Evolutionary conservation across 345 rosid genomes (phyloP).

Genomic region (Eucalyptus brandiana): DNA sequence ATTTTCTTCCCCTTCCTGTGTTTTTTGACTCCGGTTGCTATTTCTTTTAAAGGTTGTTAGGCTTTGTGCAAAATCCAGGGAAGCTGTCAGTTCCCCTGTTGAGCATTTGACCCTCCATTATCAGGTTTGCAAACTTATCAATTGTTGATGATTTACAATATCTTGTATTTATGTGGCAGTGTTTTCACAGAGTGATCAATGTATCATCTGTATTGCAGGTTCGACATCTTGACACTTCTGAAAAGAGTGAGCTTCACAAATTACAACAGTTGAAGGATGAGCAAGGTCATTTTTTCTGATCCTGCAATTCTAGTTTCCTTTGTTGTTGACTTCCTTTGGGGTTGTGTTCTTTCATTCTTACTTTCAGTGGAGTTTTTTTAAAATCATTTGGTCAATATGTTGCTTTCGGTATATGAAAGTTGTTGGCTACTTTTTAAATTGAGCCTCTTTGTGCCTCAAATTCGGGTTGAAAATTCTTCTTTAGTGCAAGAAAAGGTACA

Average conservation of each 20-base stretch:
- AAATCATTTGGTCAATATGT: neutral
- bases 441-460: neutral
- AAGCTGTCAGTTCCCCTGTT: slow-evolving; percentile 98
- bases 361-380: neutral
- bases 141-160: neutral
- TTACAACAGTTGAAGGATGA: slow-evolving; percentile 98
- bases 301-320: neutral
- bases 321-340: neutral
- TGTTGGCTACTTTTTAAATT: neutral
- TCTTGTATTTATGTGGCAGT: neutral
- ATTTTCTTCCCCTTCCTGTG: neutral
- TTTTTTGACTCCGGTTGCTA: neutral
- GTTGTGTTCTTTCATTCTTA: neutral
- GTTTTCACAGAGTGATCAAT: neutral
- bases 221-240: slow-evolving; percentile 96
- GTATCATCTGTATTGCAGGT: slow-evolving; percentile 38
- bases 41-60: slow-evolving; percentile 66
- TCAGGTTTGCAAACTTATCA: slow-evolving; percentile 53
- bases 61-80: slow-evolving; percentile 98
- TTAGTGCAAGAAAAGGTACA: neutral
- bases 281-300: slow-evolving; percentile 50
- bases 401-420: neutral
- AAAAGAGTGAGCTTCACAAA: slow-evolving; percentile 98
- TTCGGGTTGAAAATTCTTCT: neutral
- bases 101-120: slow-evolving; percentile 99